Evolutionary conservation across 1,284 basidiomycete genomes (phyloP).

Genomic region (Naganishia liquefaciens): DNA sequence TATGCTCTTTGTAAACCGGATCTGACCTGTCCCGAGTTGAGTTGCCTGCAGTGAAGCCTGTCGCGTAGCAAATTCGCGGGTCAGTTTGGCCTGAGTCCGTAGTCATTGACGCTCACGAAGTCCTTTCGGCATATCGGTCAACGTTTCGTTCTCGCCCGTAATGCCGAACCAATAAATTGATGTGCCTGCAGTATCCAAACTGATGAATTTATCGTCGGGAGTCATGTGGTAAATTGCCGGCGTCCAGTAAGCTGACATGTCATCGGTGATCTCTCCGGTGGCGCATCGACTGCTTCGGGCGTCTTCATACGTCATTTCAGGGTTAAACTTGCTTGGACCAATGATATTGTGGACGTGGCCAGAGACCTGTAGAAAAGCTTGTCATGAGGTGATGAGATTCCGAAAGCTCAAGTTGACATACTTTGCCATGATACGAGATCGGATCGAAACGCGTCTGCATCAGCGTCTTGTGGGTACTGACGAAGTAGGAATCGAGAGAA

Average conservation of each 20-base stretch:
- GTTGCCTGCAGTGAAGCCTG: slow-evolving; percentile 11
- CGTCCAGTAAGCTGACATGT: slow-evolving; percentile 41
- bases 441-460: slow-evolving; percentile 25
- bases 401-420: not conserved
- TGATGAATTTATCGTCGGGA: slow-evolving; percentile 5
- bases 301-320: slow-evolving; percentile 17
- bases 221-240: slow-evolving; percentile 35
- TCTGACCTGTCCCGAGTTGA: slow-evolving; percentile 4
- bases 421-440: slow-evolving; percentile 13
- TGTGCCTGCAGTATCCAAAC: not conserved
- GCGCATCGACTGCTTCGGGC: slow-evolving; percentile 32
- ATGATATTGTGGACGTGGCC: slow-evolving; percentile 12
- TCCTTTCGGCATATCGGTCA: slow-evolving; percentile 17
- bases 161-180: slow-evolving; percentile 18
- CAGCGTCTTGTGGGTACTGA: slow-evolving; percentile 16
- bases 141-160: slow-evolving; percentile 3
- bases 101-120: slow-evolving; percentile 6
- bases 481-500: slow-evolving; percentile 7
- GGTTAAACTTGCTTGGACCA: slow-evolving; percentile 18
- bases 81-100: not conserved
- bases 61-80: not conserved
- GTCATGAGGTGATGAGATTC: not conserved
- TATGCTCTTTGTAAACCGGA: slow-evolving; percentile 7
- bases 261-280: slow-evolving; percentile 39
- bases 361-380: not conserved